Evolutionary conservation across 2,329 filamentous ascomycete genomes (phyloP).

Genomic region (Biscogniauxia marginata): DNA sequence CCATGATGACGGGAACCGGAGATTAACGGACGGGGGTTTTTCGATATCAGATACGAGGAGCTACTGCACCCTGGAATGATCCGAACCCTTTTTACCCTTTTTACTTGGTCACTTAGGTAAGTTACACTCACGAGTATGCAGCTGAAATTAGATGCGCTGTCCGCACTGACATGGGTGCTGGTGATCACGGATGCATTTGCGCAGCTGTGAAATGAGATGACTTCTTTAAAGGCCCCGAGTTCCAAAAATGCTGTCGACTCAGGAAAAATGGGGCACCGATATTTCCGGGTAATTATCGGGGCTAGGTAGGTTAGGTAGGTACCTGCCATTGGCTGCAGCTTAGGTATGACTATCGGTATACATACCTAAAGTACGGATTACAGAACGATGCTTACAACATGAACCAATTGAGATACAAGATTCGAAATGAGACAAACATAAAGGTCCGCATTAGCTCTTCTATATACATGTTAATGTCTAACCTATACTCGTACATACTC

Average conservation of each 20-base stretch:
- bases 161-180: conserved; percentile 14
- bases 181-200: conserved; percentile 16
- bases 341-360: background rate
- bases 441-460: too few species aligned
- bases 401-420: background rate
- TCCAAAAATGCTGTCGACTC: too few species aligned
- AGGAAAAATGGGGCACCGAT: too few species aligned
- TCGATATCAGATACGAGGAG: background rate
- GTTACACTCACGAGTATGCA: too few species aligned
- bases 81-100: conserved; percentile 14
- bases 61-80: conserved; percentile 7
- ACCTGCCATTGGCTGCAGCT: too few species aligned
- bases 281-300: too few species aligned
- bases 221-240: too few species aligned
- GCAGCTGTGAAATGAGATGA: conserved; percentile 12
- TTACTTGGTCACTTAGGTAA: conserved; percentile 4
- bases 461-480: too few species aligned
- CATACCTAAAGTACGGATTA: too few species aligned
- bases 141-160: conserved; percentile 6
- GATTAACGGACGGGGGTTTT: conserved; percentile 7
- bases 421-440: background rate
- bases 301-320: too few species aligned
- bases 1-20: conserved; percentile 55
- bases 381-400: background rate
- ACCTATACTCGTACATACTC: too few species aligned